A percentile compares a stretch with the other conserved stretches of the same genome.
Evolutionary conservation across 108 stramenopile genomes (phyloP).

Genomic region (Fragilaria crotonensis): DNA sequence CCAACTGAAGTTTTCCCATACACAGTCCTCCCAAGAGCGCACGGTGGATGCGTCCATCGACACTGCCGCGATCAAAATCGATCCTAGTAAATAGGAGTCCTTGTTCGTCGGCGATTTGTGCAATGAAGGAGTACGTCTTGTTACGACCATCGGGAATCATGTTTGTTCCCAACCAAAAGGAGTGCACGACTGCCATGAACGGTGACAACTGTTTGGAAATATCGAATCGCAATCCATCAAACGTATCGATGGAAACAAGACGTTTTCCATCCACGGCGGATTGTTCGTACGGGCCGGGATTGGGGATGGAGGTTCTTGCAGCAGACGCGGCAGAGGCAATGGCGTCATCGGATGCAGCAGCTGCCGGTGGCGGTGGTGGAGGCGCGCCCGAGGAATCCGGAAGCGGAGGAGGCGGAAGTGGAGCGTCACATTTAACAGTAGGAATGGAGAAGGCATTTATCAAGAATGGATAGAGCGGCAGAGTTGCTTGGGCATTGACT

Average conservation of each 20-base stretch:
- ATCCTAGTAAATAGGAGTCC: slow-evolving; percentile 55
- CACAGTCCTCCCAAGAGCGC: slow-evolving; percentile 59
- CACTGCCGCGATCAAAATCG: slow-evolving; percentile 49
- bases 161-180: slow-evolving; percentile 68
- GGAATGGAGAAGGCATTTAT: too few relatives aligned
- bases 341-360: slow-evolving; percentile 10
- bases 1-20: slow-evolving; percentile 68
- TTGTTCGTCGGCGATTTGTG: slow-evolving; percentile 76
- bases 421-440: too few relatives aligned
- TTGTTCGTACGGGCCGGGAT: slow-evolving; percentile 75
- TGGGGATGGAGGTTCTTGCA: slow-evolving; percentile 39
- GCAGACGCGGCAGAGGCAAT: slow-evolving; percentile 45
- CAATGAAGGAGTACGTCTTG: slow-evolving; percentile 58
- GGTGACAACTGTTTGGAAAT: slow-evolving; percentile 81
- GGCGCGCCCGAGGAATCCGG: too few relatives aligned
- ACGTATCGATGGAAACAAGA: slow-evolving; percentile 62
- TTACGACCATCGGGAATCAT: slow-evolving; percentile 72
- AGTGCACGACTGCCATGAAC: slow-evolving; percentile 73
- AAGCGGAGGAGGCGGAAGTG: too few relatives aligned
- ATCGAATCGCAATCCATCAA: slow-evolving; percentile 73
- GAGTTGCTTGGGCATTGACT: too few relatives aligned
- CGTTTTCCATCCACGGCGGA: slow-evolving; percentile 63
- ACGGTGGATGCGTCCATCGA: slow-evolving; percentile 74
- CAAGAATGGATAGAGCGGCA: too few relatives aligned
- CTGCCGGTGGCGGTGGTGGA: slow-evolving; percentile 20